These are phyloP conservation scores for Rubia balearica DNA, from an alignment of 305 asterid genomes.

Conservation along the genomic window DNA sequence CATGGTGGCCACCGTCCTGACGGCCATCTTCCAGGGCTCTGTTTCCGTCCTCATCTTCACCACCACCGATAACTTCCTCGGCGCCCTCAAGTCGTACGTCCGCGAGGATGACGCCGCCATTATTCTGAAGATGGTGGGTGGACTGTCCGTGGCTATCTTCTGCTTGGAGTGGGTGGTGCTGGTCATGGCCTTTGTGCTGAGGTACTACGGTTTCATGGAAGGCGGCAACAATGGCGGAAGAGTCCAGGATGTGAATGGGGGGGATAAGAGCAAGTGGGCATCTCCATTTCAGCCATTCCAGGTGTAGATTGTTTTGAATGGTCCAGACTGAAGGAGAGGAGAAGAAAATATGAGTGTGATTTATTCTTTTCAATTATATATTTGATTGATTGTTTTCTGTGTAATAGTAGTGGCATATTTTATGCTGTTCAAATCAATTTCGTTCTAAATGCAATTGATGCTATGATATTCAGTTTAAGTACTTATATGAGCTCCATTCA, in stretches of 20 bases:
- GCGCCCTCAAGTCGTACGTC: constrained; percentile 25
- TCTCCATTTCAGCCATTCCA: constrained; percentile 25
- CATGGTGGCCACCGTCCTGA: constrained; percentile 38
- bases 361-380: too few relatives aligned
- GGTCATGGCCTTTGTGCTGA: constrained; percentile 30
- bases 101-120: constrained; percentile 20
- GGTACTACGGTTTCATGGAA: constrained; percentile 29
- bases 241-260: constrained; percentile 20
- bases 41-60: constrained; percentile 33
- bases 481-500: too few relatives aligned
- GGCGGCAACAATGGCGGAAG: constrained; percentile 20
- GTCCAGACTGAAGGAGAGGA: background rate
- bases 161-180: constrained; percentile 33
- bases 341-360: background rate
- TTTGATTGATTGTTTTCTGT: background rate
- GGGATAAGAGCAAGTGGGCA: constrained; percentile 16
- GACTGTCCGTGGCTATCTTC: constrained; percentile 25
- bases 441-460: background rate
- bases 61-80: constrained; percentile 20
- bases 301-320: constrained; percentile 1
- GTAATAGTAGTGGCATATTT: background rate
- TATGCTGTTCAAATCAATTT: background rate
- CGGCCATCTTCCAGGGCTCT: constrained; percentile 43
- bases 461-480: too few relatives aligned
- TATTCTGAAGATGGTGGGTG: constrained; percentile 32